Evolutionary conservation across 1,284 basidiomycete species (phyloP).

Genomic region (Apiotrichum gracile): DNA sequence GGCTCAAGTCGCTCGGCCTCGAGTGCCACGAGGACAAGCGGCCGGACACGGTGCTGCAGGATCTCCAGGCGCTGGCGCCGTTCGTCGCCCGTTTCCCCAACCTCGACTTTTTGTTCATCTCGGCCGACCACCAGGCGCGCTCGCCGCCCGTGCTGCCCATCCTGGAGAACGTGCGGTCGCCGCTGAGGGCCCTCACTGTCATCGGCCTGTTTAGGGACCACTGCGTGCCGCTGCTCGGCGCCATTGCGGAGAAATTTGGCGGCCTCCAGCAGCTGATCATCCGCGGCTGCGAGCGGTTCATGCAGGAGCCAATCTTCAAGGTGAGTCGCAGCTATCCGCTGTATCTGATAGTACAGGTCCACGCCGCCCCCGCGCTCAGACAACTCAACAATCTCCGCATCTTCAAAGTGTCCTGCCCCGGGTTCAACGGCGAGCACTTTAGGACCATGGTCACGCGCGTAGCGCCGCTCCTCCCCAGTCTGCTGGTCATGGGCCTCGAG

Average conservation of each 20-base stretch:
- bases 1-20: not conserved
- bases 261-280: not conserved
- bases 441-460: not conserved
- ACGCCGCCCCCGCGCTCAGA: not conserved
- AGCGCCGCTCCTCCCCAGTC: not conserved
- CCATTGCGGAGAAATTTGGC: not conserved
- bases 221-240: not conserved
- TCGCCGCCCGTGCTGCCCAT: not conserved
- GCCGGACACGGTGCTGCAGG: not conserved
- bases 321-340: not conserved
- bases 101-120: not conserved
- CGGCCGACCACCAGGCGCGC: not conserved
- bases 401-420: not conserved
- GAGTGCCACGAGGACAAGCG: not conserved
- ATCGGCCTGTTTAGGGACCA: not conserved
- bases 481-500: not conserved
- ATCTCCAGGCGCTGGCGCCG: not conserved
- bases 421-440: not conserved
- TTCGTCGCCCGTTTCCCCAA: not conserved
- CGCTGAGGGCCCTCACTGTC: not conserved
- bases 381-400: not conserved
- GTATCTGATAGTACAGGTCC: not conserved
- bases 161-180: not conserved
- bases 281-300: not conserved
- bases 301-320: not conserved